Evolutionary conservation across 345 rosid species (phyloP).

Genomic region (Mallotus nudiflorus): DNA sequence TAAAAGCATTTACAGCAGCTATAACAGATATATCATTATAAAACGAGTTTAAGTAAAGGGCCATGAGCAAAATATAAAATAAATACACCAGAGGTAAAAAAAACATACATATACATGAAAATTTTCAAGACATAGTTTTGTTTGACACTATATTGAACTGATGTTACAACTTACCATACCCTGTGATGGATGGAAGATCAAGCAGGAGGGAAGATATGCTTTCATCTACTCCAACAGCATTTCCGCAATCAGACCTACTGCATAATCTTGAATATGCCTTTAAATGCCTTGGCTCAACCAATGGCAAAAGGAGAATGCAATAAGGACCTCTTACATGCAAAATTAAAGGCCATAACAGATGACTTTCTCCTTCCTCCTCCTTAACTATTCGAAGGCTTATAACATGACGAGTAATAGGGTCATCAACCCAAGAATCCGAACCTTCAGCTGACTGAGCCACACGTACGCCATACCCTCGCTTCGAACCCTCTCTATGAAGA

Average conservation of each 20-base stretch:
- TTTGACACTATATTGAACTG: neutral
- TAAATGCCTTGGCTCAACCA: slow-evolving; percentile 71
- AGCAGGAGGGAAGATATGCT: slow-evolving; percentile 79
- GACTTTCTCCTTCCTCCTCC: slow-evolving; percentile 45
- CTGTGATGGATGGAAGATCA: slow-evolving; percentile 91
- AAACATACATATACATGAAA: neutral
- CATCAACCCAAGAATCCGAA: slow-evolving; percentile 96
- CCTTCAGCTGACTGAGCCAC: slow-evolving; percentile 66
- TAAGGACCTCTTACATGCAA: slow-evolving; percentile 67
- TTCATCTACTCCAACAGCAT: slow-evolving; percentile 62
- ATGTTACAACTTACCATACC: slow-evolving; percentile 62
- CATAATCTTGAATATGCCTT: slow-evolving; percentile 51
- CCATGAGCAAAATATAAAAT: neutral
- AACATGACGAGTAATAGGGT: slow-evolving; percentile 78
- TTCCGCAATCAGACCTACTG: slow-evolving; percentile 74
- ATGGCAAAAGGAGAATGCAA: slow-evolving; percentile 65
- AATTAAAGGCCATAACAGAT: slow-evolving; percentile 73
- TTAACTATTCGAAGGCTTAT: slow-evolving; percentile 53
- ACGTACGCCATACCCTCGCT: slow-evolving; percentile 71
- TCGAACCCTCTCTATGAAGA: slow-evolving; percentile 73
- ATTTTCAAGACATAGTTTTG: neutral
- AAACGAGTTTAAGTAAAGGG: neutral
- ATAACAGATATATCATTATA: neutral
- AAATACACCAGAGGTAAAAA: neutral
- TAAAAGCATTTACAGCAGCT: neutral